Conservation (phyloP, 305 asterid genomes). For the Solanum hybrid region DNA sequence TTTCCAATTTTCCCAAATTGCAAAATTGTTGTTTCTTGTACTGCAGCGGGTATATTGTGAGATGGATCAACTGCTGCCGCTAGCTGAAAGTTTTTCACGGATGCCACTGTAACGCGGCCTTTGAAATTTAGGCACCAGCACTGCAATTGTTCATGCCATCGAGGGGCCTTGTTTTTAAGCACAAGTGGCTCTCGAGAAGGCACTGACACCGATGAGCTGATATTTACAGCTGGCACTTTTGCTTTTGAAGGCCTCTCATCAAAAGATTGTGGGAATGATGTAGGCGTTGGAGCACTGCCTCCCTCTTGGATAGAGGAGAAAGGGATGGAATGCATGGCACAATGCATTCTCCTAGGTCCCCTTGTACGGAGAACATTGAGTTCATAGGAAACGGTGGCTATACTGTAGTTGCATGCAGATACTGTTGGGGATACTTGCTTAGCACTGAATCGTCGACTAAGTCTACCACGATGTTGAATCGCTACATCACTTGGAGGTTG, state of each 20-base stretch:
- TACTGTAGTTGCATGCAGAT: conserved; percentile 6
- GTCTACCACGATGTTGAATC: no score
- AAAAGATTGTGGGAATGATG: conserved; percentile 20
- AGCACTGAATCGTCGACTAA: no score
- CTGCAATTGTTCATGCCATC: conserved; percentile 16
- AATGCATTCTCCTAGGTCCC: conserved; percentile 17
- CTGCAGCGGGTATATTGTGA: conserved; percentile 4
- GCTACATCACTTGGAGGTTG: conserved; percentile 7
- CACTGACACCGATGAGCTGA: neutral
- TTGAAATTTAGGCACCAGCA: conserved; percentile 25
- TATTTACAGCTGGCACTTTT: neutral
- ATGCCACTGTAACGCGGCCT: conserved; percentile 25
- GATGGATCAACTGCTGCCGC: conserved; percentile 9
- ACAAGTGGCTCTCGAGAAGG: conserved; percentile 14
- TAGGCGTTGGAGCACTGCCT: conserved; percentile 62
- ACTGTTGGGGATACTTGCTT: conserved; percentile 5
- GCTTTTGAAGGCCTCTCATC: neutral
- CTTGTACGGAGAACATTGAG: conserved; percentile 10
- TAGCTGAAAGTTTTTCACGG: conserved; percentile 24
- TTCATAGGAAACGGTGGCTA: conserved; percentile 10
- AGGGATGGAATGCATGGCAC: conserved; percentile 49
- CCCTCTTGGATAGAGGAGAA: conserved; percentile 13
- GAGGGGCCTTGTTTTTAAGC: conserved; percentile 20
- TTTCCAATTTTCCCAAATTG: conserved; percentile 68
- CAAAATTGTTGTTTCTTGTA: conserved; percentile 14